Evolutionary conservation across 2,329 filamentous ascomycete species (phyloP).

Genomic region (Clarireedia sp.): DNA sequence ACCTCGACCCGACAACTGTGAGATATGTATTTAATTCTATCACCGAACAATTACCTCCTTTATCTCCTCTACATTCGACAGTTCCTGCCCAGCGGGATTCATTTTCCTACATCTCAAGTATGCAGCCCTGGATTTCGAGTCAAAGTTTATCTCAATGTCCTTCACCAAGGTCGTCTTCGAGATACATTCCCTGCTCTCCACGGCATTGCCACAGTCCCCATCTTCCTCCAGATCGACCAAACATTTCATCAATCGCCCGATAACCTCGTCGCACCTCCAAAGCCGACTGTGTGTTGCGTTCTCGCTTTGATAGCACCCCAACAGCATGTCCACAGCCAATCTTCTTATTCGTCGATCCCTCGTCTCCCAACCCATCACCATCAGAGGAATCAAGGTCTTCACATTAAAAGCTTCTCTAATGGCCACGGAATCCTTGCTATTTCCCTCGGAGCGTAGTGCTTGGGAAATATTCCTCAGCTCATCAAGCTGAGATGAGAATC

Average conservation of each 20-base stretch:
- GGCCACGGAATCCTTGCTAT: slow-evolving; percentile 6
- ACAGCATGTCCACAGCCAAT: slow-evolving; percentile 17
- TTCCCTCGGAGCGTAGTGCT: background rate
- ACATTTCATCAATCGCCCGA: background rate
- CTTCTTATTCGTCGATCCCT: slow-evolving; percentile 15
- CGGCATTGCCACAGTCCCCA: background rate
- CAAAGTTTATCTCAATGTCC: slow-evolving; percentile 2
- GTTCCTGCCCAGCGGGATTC: no score
- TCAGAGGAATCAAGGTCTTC: slow-evolving; percentile 19
- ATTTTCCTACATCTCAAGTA: no score
- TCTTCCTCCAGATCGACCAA: slow-evolving; percentile 3
- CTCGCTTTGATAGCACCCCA: background rate
- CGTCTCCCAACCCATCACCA: slow-evolving; percentile 21
- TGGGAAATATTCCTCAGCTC: background rate
- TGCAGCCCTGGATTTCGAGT: no score
- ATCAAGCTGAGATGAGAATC: background rate
- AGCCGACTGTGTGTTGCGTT: background rate
- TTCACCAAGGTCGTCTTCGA: background rate
- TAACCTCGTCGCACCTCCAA: background rate
- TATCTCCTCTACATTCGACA: no score
- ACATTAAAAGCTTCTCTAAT: slow-evolving; percentile 20
- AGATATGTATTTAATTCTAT: no score
- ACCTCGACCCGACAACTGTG: no score
- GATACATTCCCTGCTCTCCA: background rate
- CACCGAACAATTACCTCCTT: no score